Base-by-base conservation (phyloP, 1,284 basidiomycete genomes). In the Malassezia caprae region DNA sequence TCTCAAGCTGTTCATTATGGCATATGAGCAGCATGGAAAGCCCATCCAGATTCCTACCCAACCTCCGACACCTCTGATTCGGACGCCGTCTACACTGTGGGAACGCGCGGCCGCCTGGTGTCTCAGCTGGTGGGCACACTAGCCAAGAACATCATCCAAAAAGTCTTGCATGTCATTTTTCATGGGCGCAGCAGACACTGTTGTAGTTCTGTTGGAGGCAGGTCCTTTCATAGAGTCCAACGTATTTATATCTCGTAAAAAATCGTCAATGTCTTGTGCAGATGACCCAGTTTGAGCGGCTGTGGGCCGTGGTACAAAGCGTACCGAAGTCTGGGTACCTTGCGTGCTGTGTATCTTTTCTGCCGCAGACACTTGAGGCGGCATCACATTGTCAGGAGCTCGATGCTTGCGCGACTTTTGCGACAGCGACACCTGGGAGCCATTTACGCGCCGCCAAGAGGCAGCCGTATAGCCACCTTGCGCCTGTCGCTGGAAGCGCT, bases 261-360 rank as follows among this genome's bases (percentile, higher is more conserved):
- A 51, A 15, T 43, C 52, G 35, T 55, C 57, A 31, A 55, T 44
- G 37, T 59, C 57, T 17, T 45, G 24, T 3, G 48, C 41, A 17
- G 42, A 15, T 23, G 30, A 47, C 26, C 43, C 28, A 5, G 28
- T 32, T 10, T 23, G 23, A 10, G 34, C 17, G 2, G 24, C n/a
- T 21, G 43, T 31, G 17, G 35, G n/a, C 1, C 30, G 32, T 39
- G 44, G 39, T 50, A 52, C 17, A 57, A 50, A 48, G 6, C 31
- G 31, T 11, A 39, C 32, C 4, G 46, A 21, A 13, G 19, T 11
- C 23, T 19, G 2, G 7, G 39, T 1, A 6, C 31, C 35, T 8
- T 35, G 37, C 34, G 45, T 51, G 35, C 24, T 46, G 12, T 12
- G 32, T 4, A 48, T 40, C 8, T 44, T 50, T 0, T 42, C 44